Percentiles rank a stretch among this genome's conserved stretches.
phyloP scores from a whole-genome alignment of 2,329 filamentous ascomycete genomes.

The Colletotrichum australisinense region DNA sequence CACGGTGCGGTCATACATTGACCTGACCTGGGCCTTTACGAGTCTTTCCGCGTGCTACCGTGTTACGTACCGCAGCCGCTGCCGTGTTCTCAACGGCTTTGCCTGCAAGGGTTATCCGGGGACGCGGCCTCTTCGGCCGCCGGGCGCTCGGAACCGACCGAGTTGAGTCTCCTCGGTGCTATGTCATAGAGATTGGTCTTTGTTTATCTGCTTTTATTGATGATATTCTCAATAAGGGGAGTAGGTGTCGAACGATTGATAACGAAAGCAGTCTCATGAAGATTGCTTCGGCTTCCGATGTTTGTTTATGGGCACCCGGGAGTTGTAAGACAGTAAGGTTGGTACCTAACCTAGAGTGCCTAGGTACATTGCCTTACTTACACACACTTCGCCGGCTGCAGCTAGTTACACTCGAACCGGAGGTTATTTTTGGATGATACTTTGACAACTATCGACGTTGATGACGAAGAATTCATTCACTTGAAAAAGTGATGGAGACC shows the following conservation, averaged over 20 bases:
- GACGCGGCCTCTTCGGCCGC: background rate
- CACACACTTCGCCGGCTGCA: too few relatives aligned
- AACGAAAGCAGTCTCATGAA: too few relatives aligned
- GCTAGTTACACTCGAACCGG: too few relatives aligned
- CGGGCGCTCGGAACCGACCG: background rate
- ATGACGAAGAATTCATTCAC: too few relatives aligned
- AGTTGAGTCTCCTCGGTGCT: background rate
- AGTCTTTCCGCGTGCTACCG: background rate
- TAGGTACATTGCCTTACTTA: too few relatives aligned
- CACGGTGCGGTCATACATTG: slow-evolving; percentile 29
- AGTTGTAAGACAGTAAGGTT: too few relatives aligned
- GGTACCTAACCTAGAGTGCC: too few relatives aligned
- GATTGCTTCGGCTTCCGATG: too few relatives aligned
- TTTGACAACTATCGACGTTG: background rate
- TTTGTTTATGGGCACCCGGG: too few relatives aligned
- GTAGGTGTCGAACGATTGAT: background rate
- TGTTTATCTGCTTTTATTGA: background rate
- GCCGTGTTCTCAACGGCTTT: background rate
- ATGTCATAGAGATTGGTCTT: background rate
- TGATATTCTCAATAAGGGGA: background rate
- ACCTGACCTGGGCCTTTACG: background rate
- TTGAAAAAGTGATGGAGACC: too few relatives aligned
- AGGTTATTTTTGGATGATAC: too few relatives aligned
- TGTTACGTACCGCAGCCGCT: background rate
- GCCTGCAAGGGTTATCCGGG: background rate